Base-by-base conservation (phyloP, 2,329 filamentous ascomycete genomes). In the Microthyrium microscopicum region DNA sequence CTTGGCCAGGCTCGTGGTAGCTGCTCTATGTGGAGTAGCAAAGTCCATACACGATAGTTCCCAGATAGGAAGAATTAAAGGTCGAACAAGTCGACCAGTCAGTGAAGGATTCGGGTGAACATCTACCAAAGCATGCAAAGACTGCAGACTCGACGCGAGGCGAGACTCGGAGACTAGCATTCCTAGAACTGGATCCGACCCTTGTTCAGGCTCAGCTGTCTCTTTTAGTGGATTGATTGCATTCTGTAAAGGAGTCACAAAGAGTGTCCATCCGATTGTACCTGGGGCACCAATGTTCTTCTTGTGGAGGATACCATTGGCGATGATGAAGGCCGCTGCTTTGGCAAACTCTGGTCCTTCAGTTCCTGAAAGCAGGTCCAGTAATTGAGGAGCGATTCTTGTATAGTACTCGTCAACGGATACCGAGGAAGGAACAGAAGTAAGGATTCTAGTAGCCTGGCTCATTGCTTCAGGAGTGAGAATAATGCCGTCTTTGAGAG, bases 381-480 rank as follows among this genome's bases (percentile, higher is more conserved):
- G 52, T 2, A 82, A 52, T 46, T 82, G 76, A 3, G 66, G 65
- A 5, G 69, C 61, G 22, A 81, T 62, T 4, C 61, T 61, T 1
- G 54, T 45, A 39, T 77, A 75, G 73, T 75, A 82, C 22, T 52
- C 50, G 13, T 71, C 60, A 1, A 70, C 55, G 3, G 55, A 47
- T 42, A 74, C 63, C 1, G 57, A 58, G 2, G 55, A 51, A 0
- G 77, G 74, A 0, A 73, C 68, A 1, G 64, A 63, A 0, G 71
- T 70, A 1, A 82, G 52, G 12, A 81, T 55, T 34, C 61, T 66
- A 2, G 72, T 67, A 4, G 70, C 72, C 45, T 78, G 64, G 19
- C 66, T 66, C 22, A 81, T 56, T 2, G 74, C 74, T 46, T 82
- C 75, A 20, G 76, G 66, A 0, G 77, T 76, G 35, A 82, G 75